Evolutionary conservation across 192 early-diverging fungal species (phyloP).

Genomic region (Geranomyces variabilis): DNA sequence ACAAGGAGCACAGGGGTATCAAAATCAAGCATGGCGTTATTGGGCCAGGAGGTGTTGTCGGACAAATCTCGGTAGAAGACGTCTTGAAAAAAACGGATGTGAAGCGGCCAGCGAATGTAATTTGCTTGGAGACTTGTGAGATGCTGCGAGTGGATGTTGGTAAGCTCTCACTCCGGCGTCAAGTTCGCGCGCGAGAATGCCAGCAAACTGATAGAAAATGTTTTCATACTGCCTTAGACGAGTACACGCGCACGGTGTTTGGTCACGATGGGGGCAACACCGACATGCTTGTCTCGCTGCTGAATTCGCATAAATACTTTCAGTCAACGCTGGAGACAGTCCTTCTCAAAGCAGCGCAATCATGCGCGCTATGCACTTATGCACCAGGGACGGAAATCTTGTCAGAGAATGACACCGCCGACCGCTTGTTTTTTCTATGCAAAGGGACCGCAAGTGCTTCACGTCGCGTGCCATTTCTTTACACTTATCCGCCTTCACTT

Average conservation of each 20-base stretch:
- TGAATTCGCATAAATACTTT: constrained; percentile 19
- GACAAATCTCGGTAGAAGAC: background rate
- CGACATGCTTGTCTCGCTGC: constrained; percentile 14
- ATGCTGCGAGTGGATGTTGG: constrained; percentile 30
- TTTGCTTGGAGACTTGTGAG: constrained; percentile 27
- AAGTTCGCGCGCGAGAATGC: too few relatives aligned
- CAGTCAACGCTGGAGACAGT: constrained; percentile 12
- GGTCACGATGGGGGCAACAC: constrained; percentile 27
- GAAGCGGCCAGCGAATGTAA: constrained; percentile 13
- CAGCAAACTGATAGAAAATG: too few relatives aligned
- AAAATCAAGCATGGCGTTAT: constrained; percentile 25
- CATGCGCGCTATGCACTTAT: constrained; percentile 14
- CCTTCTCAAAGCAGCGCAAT: constrained; percentile 28
- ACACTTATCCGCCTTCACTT: constrained; percentile 3
- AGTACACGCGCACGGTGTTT: constrained; percentile 27
- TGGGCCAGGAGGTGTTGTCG: constrained; percentile 12
- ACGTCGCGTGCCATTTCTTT: constrained; percentile 9
- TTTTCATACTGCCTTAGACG: constrained; percentile 6
- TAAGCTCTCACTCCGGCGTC: too few relatives aligned
- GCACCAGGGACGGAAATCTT: constrained; percentile 11
- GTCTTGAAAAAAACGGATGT: background rate
- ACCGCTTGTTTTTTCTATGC: constrained; percentile 25
- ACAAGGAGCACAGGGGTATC: constrained; percentile 23
- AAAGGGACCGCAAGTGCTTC: constrained; percentile 8
- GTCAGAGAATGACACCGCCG: constrained; percentile 9